Percentiles rank a stretch among this genome's conserved stretches.
Conservation (phyloP, 768 basidiomycete genomes). For the Lentinus brumalis region DNA sequence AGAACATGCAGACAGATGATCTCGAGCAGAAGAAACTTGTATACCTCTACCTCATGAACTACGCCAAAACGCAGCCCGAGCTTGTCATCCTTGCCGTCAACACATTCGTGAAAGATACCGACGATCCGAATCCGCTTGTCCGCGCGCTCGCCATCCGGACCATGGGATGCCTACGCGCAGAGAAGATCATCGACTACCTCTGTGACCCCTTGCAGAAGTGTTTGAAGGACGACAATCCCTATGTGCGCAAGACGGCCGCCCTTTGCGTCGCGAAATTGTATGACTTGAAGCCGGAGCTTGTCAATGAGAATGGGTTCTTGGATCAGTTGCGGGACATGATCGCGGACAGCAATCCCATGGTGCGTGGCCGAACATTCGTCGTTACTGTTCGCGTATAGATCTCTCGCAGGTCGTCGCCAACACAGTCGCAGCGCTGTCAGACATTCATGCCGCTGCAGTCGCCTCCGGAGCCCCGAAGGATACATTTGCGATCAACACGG, state of each 20-base stretch:
- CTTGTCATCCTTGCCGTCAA: conserved; percentile 99
- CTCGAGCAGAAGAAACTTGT: conserved; percentile 99
- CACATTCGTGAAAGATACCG: conserved; percentile 97
- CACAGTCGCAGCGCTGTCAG: conserved; percentile 88
- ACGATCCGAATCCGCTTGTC: conserved; percentile 95
- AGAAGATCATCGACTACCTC: conserved; percentile 99
- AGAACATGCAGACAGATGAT: conserved; percentile 99
- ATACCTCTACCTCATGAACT: conserved; percentile 99
- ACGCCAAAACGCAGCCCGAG: conserved; percentile 98
- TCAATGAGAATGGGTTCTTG: conserved; percentile 93
- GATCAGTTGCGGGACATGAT: conserved; percentile 91
- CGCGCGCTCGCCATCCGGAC: conserved; percentile 96
- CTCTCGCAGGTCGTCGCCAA: conserved; percentile 89
- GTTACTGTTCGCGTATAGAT: not conserved
- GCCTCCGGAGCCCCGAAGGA: conserved; percentile 60
- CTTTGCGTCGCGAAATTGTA: conserved; percentile 97
- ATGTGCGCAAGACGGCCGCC: conserved; percentile 97
- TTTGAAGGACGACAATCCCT: conserved; percentile 93
- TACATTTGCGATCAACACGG: conserved; percentile 79
- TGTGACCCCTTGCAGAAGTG: conserved; percentile 92
- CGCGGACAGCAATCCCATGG: conserved; percentile 96
- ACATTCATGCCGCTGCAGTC: conserved; percentile 82
- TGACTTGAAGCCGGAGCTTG: conserved; percentile 93
- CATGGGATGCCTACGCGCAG: conserved; percentile 95
- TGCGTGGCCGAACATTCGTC: conserved; percentile 35